Evolutionary conservation across 139 green algal species (phyloP).

Genomic region (Picochlorum sp.): DNA sequence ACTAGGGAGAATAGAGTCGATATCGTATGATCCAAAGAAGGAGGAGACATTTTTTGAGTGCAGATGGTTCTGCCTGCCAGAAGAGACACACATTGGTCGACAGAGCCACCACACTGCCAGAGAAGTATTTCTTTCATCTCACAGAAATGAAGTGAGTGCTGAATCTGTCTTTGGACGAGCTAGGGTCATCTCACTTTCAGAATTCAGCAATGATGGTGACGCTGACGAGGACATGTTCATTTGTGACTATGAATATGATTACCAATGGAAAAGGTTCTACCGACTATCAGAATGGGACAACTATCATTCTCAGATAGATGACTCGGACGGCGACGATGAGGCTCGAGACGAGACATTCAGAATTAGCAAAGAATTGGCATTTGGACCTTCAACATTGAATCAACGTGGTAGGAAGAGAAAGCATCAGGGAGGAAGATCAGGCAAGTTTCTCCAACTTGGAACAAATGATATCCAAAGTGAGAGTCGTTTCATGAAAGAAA

Average conservation of each 20-base stretch:
- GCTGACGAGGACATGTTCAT: slow-evolving; percentile 74
- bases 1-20: slow-evolving; percentile 34
- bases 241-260: slow-evolving; percentile 70
- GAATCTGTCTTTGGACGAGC: slow-evolving; percentile 27
- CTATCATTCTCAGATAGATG: not conserved
- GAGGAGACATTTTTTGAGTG: slow-evolving; percentile 17
- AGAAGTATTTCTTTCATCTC: slow-evolving; percentile 70
- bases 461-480: slow-evolving; percentile 10
- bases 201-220: slow-evolving; percentile 13
- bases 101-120: slow-evolving; percentile 66
- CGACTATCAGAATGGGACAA: slow-evolving; percentile 1
- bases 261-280: slow-evolving; percentile 20
- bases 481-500: not conserved
- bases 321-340: slow-evolving; percentile 10
- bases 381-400: not conserved
- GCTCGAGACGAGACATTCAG: slow-evolving; percentile 6
- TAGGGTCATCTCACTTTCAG: slow-evolving; percentile 24
- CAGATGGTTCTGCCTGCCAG: slow-evolving; percentile 70
- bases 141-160: slow-evolving; percentile 35
- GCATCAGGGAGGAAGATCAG: slow-evolving; percentile 10
- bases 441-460: slow-evolving; percentile 13
- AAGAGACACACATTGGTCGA: slow-evolving; percentile 79
- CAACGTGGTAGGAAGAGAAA: not conserved
- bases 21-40: slow-evolving; percentile 26
- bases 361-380: slow-evolving; percentile 1